A percentile compares a stretch with the other conserved stretches of the same genome.
Conservation (phyloP, 2,329 filamentous ascomycete species). For the Aspergillus sp. region DNA sequence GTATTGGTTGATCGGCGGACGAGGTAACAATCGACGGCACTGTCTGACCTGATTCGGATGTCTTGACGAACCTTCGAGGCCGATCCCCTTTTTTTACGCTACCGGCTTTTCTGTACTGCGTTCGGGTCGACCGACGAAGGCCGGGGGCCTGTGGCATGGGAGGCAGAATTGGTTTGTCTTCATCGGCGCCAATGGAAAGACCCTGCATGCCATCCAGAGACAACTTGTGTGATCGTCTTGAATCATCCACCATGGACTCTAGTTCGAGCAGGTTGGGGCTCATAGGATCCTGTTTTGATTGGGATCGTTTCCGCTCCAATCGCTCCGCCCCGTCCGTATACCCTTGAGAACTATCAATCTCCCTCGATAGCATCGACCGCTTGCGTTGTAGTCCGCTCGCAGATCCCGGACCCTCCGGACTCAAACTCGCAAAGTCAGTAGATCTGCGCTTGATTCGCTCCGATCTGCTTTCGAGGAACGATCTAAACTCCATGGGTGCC, state of each 20-base stretch:
- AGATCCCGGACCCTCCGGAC: constrained; percentile 49
- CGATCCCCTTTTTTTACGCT: constrained; percentile 76
- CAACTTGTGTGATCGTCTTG: constrained; percentile 58
- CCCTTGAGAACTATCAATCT: constrained; percentile 70
- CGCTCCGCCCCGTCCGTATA: constrained; percentile 81
- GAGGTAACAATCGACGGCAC: constrained; percentile 30
- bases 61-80: constrained; percentile 59
- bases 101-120: constrained; percentile 74
- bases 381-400: constrained; percentile 66
- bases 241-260: constrained; percentile 77
- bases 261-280: constrained; percentile 63
- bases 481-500: constrained; percentile 93
- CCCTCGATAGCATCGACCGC: constrained; percentile 90
- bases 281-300: constrained; percentile 46
- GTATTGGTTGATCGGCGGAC: constrained; percentile 28
- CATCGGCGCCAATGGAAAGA: constrained; percentile 42
- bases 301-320: constrained; percentile 65
- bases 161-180: constrained; percentile 82
- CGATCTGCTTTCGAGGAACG: constrained; percentile 87
- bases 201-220: constrained; percentile 37
- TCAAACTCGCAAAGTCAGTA: constrained; percentile 56
- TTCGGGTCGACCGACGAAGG: constrained; percentile 81
- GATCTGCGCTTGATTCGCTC: constrained; percentile 82
- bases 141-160: constrained; percentile 66
- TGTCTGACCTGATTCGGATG: constrained; percentile 56